Percentiles rank a stretch among this genome's conserved stretches.
These are phyloP conservation scores for Sporobolomyces pararoseus DNA, from an alignment of 768 basidiomycete genomes.

Conservation along the genomic window DNA sequence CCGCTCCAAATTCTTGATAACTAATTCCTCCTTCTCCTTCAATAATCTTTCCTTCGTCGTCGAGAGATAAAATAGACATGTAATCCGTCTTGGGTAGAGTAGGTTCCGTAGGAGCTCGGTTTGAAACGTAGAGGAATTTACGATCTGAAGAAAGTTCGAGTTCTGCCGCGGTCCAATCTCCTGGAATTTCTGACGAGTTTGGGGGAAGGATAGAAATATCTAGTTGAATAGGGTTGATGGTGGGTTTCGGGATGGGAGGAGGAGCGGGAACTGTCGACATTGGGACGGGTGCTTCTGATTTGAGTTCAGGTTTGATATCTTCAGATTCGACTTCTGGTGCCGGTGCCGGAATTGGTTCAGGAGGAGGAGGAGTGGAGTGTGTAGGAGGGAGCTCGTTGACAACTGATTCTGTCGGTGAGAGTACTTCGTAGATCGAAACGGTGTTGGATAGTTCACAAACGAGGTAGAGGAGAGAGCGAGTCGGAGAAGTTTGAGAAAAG, in stretches of 20 bases:
- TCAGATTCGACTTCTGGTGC: background rate
- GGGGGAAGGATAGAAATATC: conserved; percentile 27
- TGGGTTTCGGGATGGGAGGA: background rate
- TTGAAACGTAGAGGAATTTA: conserved; percentile 29
- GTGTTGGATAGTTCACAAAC: conserved; percentile 27
- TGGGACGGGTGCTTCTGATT: background rate
- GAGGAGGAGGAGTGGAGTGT: background rate
- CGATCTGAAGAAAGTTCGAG: conserved; percentile 12
- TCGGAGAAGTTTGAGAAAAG: conserved; percentile 1
- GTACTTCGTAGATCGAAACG: conserved; percentile 22
- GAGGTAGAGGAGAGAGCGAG: conserved; percentile 30
- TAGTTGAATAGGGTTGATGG: conserved; percentile 19
- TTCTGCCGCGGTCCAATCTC: conserved; percentile 36
- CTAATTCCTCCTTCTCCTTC: background rate
- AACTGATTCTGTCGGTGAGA: conserved; percentile 11
- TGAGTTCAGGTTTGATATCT: background rate
- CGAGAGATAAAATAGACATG: conserved; percentile 26
- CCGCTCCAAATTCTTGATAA: conserved; percentile 20
- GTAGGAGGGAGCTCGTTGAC: no score
- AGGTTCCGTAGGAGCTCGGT: conserved; percentile 34
- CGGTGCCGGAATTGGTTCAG: background rate
- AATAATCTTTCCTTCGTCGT: conserved; percentile 12
- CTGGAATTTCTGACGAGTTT: background rate
- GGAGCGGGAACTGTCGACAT: background rate
- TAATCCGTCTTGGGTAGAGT: conserved; percentile 20